phyloP scores from a whole-genome alignment of 2,329 filamentous ascomycete species.

The Pestalotiopsis sp. region DNA sequence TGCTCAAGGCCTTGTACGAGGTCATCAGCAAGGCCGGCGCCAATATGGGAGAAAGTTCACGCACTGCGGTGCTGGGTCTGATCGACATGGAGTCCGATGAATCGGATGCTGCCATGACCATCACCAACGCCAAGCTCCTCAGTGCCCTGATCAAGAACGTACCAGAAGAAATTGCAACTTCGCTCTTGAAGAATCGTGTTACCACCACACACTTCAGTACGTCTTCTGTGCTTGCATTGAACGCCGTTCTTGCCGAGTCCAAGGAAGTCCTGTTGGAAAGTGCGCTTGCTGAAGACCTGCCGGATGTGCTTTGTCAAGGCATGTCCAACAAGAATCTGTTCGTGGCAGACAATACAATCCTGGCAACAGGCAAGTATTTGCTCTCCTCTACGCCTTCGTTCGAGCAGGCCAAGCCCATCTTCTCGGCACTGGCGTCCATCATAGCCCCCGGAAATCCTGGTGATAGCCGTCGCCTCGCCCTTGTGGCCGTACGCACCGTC shows the following conservation, averaged over 20 bases:
- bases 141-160: constrained; percentile 89
- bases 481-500: constrained; percentile 86
- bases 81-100: constrained; percentile 85
- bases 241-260: constrained; percentile 83
- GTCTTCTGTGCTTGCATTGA: constrained; percentile 81
- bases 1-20: constrained; percentile 95
- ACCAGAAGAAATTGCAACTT: constrained; percentile 65
- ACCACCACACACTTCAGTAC: constrained; percentile 74
- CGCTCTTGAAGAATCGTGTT: constrained; percentile 69
- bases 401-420: constrained; percentile 76
- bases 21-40: constrained; percentile 91
- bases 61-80: constrained; percentile 79
- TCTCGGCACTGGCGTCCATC: constrained; percentile 73
- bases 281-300: constrained; percentile 69
- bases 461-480: constrained; percentile 80
- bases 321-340: constrained; percentile 76
- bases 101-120: constrained; percentile 73
- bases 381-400: constrained; percentile 68
- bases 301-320: constrained; percentile 76
- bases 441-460: constrained; percentile 76
- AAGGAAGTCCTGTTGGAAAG: constrained; percentile 67
- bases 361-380: constrained; percentile 89
- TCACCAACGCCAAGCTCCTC: constrained; percentile 87
- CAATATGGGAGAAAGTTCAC: constrained; percentile 92
- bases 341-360: constrained; percentile 82